Evolutionary conservation across 345 rosid species (phyloP).

Genomic region (Linum tenue): DNA sequence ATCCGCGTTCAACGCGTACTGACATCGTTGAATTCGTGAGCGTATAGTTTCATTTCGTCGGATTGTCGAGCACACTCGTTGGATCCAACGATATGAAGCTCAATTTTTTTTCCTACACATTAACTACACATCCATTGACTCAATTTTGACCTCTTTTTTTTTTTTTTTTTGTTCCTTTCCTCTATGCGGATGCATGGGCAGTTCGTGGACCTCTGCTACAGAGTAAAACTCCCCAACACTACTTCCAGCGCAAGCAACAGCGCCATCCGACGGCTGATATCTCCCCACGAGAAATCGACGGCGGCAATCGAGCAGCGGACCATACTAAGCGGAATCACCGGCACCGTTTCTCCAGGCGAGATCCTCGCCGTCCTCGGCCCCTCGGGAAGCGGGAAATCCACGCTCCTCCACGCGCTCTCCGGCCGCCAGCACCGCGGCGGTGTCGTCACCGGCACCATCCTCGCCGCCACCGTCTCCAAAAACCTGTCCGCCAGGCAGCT

Average conservation of each 20-base stretch:
- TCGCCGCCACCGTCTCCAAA: constrained; percentile 54
- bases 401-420: constrained; percentile 62
- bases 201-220: constrained; percentile 67
- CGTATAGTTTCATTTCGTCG: neutral
- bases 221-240: constrained; percentile 42
- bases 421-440: constrained; percentile 54
- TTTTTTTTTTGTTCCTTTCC: neutral
- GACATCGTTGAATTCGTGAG: neutral
- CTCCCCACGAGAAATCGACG: constrained; percentile 22
- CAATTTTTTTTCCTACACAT: too few species aligned
- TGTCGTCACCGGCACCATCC: constrained; percentile 49
- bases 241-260: constrained; percentile 19
- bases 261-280: constrained; percentile 18
- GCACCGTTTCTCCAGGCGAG: constrained; percentile 77
- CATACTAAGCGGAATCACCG: constrained; percentile 59
- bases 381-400: constrained; percentile 93
- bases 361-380: constrained; percentile 87
- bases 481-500: constrained; percentile 37
- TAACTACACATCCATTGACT: too few species aligned
- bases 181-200: constrained; percentile 16
- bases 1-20: neutral
- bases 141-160: constrained; percentile 16
- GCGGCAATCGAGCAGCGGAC: constrained; percentile 36
- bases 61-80: too few species aligned
- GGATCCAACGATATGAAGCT: too few species aligned